phyloP scores from a whole-genome alignment of 2,329 filamentous ascomycete species.

The Aspergillus brunneoviolaceus region DNA sequence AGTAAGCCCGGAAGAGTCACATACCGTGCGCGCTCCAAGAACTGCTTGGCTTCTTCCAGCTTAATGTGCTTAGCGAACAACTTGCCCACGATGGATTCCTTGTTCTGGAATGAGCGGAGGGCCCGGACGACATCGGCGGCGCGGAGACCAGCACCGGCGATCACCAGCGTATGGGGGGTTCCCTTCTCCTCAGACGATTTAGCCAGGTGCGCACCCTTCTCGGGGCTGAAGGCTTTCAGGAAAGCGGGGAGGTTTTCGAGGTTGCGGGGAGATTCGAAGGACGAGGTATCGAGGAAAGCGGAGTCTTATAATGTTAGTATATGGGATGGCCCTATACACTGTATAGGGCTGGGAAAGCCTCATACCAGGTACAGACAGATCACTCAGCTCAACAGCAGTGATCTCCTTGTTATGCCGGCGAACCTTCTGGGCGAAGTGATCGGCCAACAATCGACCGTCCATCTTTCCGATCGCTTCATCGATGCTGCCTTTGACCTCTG shows the following conservation, averaged over 20 bases:
- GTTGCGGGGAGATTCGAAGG: slow-evolving; percentile 65
- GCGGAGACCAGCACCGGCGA: slow-evolving; percentile 80
- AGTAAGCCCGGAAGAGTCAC: slow-evolving; percentile 10
- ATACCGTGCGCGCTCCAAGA: slow-evolving; percentile 63
- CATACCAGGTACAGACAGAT: slow-evolving; percentile 75
- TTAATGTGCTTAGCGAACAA: slow-evolving; percentile 99
- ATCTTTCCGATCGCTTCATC: slow-evolving; percentile 80
- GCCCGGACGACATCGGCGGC: slow-evolving; percentile 79
- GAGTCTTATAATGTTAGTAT: slow-evolving; percentile 53
- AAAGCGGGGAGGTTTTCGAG: slow-evolving; percentile 76
- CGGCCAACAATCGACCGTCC: slow-evolving; percentile 78
- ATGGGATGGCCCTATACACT: background rate
- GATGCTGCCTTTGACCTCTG: slow-evolving; percentile 68
- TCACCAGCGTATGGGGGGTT: slow-evolving; percentile 79
- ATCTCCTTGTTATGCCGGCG: slow-evolving; percentile 76
- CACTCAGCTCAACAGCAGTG: slow-evolving; percentile 79
- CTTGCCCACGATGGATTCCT: slow-evolving; percentile 78
- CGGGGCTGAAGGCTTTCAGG: slow-evolving; percentile 61
- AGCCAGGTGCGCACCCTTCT: slow-evolving; percentile 59
- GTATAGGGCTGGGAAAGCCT: background rate
- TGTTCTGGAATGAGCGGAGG: slow-evolving; percentile 74
- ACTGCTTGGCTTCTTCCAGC: slow-evolving; percentile 77
- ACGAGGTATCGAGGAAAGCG: slow-evolving; percentile 76
- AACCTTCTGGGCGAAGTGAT: slow-evolving; percentile 79
- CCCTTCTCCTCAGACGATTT: slow-evolving; percentile 68